Base-by-base conservation (phyloP, 148 eudicot genomes). In the Persicaria tinctoria region DNA sequence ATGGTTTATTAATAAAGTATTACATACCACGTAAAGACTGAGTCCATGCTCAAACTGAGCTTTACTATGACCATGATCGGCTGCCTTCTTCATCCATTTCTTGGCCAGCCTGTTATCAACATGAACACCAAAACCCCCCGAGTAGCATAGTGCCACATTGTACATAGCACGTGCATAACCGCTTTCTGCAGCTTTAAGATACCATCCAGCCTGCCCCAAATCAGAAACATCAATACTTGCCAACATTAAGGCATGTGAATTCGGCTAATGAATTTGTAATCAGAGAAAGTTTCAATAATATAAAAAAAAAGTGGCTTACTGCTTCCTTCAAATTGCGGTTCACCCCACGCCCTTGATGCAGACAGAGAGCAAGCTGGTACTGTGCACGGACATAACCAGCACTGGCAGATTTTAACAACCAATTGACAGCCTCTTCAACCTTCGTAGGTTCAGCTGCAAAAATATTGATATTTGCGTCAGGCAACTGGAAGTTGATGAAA, bases 21-120 rank as follows among this genome's bases (percentile, higher is more conserved):
- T 16, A 80, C 91, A 20, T 89, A 93, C 98, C 16, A 90, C 80
- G 79, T 88, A 93, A 53, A 93, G 87, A 82, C 80, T 72, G 38
- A 91, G 84, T 74, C 97, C 98, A 73, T 86, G 88, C 82, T 93
- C 97, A 56, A 86, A 87, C 66, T 91, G 98, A 13, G 94, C 98
- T 89, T 89, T 93, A 77, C 85, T 82, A 68, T 91, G 98, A 55
- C 98, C 98, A 78, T 82, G 91, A 78, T 91, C 97, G 82, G 98
- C 98, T 5, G 98, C 98, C 51, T 84, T 82, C 84, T 89, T 89
- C 98, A 93, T 93, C 98, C 98, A 93, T 79, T 87, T 91, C 78
- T 85, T 88, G 45, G 94, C 87, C 78, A 82, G 87, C 44, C 83
- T 70, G 81, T 83, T 89, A 72, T 79, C 85, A 51, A 75, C 86